Conservation (phyloP, 2,329 filamentous ascomycete genomes). For the Penicillium sp. region DNA sequence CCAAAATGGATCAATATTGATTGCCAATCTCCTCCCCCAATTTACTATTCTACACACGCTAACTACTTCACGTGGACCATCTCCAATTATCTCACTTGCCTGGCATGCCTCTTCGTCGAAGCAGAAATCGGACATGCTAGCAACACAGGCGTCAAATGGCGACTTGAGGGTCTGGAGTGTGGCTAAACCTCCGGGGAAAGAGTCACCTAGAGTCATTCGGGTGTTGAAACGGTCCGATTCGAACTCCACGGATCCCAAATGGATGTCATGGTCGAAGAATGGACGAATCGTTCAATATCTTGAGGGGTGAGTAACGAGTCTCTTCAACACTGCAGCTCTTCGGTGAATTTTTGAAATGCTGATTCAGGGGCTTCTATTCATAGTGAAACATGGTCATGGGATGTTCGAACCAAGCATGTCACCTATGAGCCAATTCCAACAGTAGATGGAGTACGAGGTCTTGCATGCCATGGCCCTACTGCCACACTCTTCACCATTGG, state of each 20-base stretch:
- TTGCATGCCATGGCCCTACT: conserved; percentile 86
- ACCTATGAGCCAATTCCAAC: conserved; percentile 88
- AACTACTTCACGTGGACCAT: conserved; percentile 80
- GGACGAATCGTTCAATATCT: conserved; percentile 91
- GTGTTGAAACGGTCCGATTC: conserved; percentile 81
- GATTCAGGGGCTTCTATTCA: not conserved
- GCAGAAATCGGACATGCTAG: conserved; percentile 97
- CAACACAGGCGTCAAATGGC: conserved; percentile 87
- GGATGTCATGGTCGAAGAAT: conserved; percentile 99
- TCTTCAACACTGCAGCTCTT: not conserved
- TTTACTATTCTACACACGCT: conserved; percentile 95
- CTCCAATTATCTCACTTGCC: conserved; percentile 80
- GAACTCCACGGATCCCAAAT: conserved; percentile 76
- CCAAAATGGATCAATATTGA: conserved; percentile 89
- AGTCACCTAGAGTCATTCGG: conserved; percentile 85
- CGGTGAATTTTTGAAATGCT: not conserved
- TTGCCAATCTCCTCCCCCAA: conserved; percentile 84
- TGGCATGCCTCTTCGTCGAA: conserved; percentile 97
- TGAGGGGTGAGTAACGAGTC: conserved; percentile 70
- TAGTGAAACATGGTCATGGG: conserved; percentile 92
- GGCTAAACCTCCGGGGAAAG: conserved; percentile 72
- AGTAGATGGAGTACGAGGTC: conserved; percentile 75
- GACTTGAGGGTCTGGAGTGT: conserved; percentile 97
- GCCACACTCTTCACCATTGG: conserved; percentile 92
- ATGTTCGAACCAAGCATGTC: conserved; percentile 97